Evolutionary conservation across 2,329 filamentous ascomycete species (phyloP), one percentile per base, ranked within the genome.

Genomic region (Neopestalotiopsis clavispora): DNA sequence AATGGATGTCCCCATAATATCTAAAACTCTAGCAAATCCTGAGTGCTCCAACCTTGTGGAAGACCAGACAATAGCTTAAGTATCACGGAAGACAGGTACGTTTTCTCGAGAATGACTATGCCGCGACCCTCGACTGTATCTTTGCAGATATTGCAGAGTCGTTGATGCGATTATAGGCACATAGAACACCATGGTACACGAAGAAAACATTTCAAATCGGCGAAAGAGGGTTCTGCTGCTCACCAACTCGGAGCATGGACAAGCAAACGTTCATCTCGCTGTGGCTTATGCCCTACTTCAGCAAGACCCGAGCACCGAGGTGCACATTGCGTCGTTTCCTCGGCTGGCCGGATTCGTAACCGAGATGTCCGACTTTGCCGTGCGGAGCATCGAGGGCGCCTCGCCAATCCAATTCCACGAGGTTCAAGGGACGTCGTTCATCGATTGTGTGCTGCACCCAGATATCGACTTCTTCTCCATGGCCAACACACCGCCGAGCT

Each of bases 321-420:
- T 52, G 17, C 45, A 52, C 45, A 20, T 52, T 17, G 45, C 45
- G n/a, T 52, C 45, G 45, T 52, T 52, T 17, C 45, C n/a, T 7
- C 13, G 45, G 7, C 45, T 52, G 45, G 45, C 45, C n/a, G 7
- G n/a, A 17, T 52, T 52, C n/a, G 45, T 52, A 2, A 17, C 5
- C 45, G 45, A 52, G n/a, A 52, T 52, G 45, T 52, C 45, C 45
- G 45, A 52, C n/a, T 52, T 52, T 52, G 45, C 45, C n/a, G 45
- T 52, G 13, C 45, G n/a, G 45, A 52, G 17, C n/a, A 52, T 52
- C 45, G 14, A 14, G 45, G 45, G 45, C 45, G n/a, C 45, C 45
- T 52, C 45, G 45, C 45, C n/a, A 17, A 52, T 52, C n/a, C 45
- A 9, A 2, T 52, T 52, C 45, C 45, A 52, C n/a, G n/a, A n/a